Evolutionary conservation across 805 yeast species (phyloP), one percentile per base, ranked within the genome.

Genomic region (Saccharomycopsis capsularis): DNA sequence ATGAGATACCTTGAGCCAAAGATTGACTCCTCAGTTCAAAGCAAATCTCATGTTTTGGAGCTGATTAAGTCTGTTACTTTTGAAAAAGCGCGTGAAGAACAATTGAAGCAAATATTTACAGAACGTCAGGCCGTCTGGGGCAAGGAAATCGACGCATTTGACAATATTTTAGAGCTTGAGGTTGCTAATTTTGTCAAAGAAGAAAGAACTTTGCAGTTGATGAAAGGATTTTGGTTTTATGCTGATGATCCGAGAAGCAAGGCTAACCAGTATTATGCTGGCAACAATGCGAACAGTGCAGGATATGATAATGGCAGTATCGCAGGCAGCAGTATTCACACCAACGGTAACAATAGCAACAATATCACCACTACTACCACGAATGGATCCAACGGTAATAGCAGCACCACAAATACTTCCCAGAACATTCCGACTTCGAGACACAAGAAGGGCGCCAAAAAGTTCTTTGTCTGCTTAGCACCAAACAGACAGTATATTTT

Each of bases 181-280:
- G 85, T 82, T 0, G 67, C 73, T 50, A 82, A 79, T 35, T 85
- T 84, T 60, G 88, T 86, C 15, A 75, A 76, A 50, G 89, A 84
- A 60, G 93, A 85, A 65, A 72, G 91, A 57, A 78, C 82, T 41
- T 64, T 84, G 50, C 81, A 79, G 59, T 65, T 87, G 43, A 78
- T 87, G 24, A 79, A 75, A 58, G 95, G 95, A 1, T 75, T 85
- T 2, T 87, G 95, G 95, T 90, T 84, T 13, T 82, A 71, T 59
- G 73, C 81, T 1, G 82, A 80, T 34, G 67, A 73, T 46, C 88
- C 84, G 19, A 53, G 47, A 29, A 19, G 29, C 11, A 11, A 15
- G 4, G 49, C 39, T 13, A 49, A 45, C 64, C 11, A 52, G 54
- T n/a, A n/a, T n/a, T n/a, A n/a, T n/a, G n/a, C n/a, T n/a, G n/a